phyloP scores from a whole-genome alignment of 2,329 filamentous ascomycete species.

The Elsinoe arachidis region DNA sequence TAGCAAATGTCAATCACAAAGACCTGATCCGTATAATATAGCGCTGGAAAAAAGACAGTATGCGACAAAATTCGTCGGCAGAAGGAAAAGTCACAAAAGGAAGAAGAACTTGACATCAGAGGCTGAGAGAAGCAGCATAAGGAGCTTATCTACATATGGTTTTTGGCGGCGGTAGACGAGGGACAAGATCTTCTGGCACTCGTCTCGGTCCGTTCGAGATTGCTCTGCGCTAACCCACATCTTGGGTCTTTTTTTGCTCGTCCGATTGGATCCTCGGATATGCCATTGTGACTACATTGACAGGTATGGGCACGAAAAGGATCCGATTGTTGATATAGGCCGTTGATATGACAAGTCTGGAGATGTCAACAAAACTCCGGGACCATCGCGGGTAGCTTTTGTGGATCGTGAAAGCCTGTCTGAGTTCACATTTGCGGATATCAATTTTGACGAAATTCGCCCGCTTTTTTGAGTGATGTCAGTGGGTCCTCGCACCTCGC shows the following conservation, averaged over 20 bases:
- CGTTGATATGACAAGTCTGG: slow-evolving; percentile 2
- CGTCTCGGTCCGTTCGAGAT: slow-evolving; percentile 9
- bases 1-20: background rate
- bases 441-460: slow-evolving; percentile 1
- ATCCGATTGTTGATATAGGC: background rate
- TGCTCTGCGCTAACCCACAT: slow-evolving; percentile 4
- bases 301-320: background rate
- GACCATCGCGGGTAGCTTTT: background rate
- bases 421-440: background rate
- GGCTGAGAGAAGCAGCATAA: background rate
- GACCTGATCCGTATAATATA: background rate
- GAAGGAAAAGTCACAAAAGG: background rate
- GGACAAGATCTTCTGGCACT: slow-evolving; percentile 6
- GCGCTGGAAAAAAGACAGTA: background rate
- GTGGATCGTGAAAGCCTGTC: background rate
- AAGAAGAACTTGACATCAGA: background rate
- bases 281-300: background rate
- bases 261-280: slow-evolving; percentile 9
- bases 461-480: background rate
- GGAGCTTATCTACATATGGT: slow-evolving; percentile 6
- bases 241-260: background rate
- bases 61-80: background rate
- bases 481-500: no score
- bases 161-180: background rate
- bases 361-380: slow-evolving; percentile 2